These are phyloP conservation scores for Fusarium euwallaceae DNA, from an alignment of 2,329 filamentous ascomycete genomes.

Conservation along the genomic window DNA sequence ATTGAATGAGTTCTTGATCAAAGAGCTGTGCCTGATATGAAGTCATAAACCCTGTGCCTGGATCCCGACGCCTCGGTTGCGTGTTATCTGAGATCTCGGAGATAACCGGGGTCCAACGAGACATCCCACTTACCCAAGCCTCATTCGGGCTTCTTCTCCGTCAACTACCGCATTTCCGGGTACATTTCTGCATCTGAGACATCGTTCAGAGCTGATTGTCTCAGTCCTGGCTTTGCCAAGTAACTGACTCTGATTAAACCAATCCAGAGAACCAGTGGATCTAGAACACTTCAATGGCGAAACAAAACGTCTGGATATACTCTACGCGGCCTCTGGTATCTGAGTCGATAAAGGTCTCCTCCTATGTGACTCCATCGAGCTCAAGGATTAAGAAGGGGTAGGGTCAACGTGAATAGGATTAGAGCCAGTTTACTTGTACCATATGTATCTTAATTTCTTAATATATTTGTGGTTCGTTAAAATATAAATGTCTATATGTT, in stretches of 20 bases:
- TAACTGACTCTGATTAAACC: background rate
- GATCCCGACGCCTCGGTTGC: background rate
- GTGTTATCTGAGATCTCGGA: background rate
- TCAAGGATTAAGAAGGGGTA: too few relatives aligned
- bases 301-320: background rate
- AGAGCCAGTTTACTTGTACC: too few relatives aligned
- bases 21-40: background rate
- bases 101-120: background rate
- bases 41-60: constrained; percentile 6
- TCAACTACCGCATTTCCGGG: background rate
- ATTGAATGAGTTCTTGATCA: background rate
- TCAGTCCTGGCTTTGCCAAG: background rate
- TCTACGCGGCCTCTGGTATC: too few relatives aligned
- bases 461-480: too few relatives aligned
- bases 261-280: background rate
- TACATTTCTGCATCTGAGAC: background rate
- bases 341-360: too few relatives aligned
- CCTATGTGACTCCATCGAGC: too few relatives aligned
- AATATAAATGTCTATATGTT: too few relatives aligned
- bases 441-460: too few relatives aligned
- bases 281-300: background rate
- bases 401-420: too few relatives aligned
- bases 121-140: background rate
- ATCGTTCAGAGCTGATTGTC: background rate
- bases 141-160: background rate